Conservation (phyloP, 441 rosid genomes). For the Populus hybrid region DNA sequence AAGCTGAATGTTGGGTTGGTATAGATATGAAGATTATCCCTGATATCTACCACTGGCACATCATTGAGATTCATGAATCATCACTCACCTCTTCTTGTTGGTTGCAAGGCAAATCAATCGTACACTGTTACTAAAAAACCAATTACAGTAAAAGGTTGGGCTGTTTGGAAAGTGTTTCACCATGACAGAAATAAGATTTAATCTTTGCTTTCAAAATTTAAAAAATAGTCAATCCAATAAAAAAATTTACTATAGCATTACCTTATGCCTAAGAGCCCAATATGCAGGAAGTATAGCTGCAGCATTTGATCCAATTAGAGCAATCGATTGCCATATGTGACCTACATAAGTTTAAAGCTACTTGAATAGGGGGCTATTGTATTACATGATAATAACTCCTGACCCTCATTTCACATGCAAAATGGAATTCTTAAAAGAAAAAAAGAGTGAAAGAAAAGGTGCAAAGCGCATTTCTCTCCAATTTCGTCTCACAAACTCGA, state of each 20-base stretch:
- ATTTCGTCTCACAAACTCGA: background rate
- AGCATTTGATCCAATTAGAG: slow-evolving; percentile 85
- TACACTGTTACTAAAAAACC: background rate
- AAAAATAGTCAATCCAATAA: background rate
- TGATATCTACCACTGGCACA: background rate
- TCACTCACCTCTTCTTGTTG: background rate
- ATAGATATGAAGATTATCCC: background rate
- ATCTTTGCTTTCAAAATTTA: background rate
- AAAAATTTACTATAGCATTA: slow-evolving; percentile 23
- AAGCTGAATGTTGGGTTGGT: slow-evolving; percentile 1
- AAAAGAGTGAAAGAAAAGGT: slow-evolving; percentile 1
- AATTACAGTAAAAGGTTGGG: background rate
- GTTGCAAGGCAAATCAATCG: background rate
- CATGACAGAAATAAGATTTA: slow-evolving; percentile 2
- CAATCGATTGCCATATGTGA: slow-evolving; percentile 73
- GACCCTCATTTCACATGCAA: background rate
- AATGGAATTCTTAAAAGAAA: background rate
- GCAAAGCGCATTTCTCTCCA: background rate
- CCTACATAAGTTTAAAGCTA: slow-evolving; percentile 49
- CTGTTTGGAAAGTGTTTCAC: background rate
- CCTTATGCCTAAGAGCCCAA: slow-evolving; percentile 90
- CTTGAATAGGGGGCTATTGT: slow-evolving; percentile 21
- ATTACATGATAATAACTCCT: slow-evolving; percentile 7
- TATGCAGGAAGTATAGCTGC: slow-evolving; percentile 90
- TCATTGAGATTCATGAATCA: background rate